Conservation (phyloP, 176 grass and related monocot species). For the Bothriochloa decipiens region DNA sequence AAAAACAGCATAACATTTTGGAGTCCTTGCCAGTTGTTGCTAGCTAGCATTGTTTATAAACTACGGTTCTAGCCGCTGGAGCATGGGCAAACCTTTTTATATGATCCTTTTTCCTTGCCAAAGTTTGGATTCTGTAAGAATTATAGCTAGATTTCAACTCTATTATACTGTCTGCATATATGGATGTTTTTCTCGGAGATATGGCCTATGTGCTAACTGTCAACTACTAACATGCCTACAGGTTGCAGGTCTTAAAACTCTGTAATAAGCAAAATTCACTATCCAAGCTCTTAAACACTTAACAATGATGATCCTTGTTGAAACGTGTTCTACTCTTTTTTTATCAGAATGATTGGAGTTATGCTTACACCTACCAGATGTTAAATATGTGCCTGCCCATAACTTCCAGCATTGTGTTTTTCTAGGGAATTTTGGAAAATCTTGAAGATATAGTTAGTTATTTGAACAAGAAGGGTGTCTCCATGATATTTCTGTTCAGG, state of each 20-base stretch:
- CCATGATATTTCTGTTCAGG: constrained; percentile 86
- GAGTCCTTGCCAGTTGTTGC: background rate
- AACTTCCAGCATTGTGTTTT: constrained; percentile 38
- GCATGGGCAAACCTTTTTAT: constrained; percentile 5
- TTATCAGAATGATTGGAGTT: constrained; percentile 9
- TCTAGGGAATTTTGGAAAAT: constrained; percentile 76
- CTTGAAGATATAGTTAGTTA: constrained; percentile 73
- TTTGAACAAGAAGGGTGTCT: constrained; percentile 86
- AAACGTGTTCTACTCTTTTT: background rate
- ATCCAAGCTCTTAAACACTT: background rate
- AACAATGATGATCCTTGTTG: constrained; percentile 23
- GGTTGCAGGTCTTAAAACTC: background rate
- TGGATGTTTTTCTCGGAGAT: constrained; percentile 1
- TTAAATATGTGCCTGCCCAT: constrained; percentile 6
- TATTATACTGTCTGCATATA: background rate
- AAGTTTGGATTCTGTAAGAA: background rate
- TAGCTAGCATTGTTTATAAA: background rate
- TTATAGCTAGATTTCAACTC: constrained; percentile 7
- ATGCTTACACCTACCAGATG: background rate
- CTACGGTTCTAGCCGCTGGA: background rate
- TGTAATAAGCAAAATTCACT: background rate
- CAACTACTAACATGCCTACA: background rate
- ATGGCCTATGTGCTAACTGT: background rate
- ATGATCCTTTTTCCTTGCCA: background rate
- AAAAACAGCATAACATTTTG: background rate